Base-by-base conservation (phyloP, 129 eudicot genomes). In the Artemisia tridentata region DNA sequence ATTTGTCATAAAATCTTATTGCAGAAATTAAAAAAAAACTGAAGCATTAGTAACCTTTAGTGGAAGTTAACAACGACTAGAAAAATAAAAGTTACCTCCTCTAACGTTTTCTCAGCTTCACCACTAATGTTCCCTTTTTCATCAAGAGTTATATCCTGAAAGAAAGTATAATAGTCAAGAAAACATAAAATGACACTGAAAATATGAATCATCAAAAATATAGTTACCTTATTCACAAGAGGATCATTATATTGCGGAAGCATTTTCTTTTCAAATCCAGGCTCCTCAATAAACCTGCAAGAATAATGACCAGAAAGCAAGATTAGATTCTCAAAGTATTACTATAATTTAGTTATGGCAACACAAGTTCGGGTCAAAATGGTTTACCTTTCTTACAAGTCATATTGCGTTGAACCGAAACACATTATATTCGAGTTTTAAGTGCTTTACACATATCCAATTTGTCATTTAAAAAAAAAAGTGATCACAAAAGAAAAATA, bases 211-310 rank as follows among this genome's bases (percentile, higher is more conserved):
- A 5, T 31, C 71, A 72, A 69, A 14, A 34, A 16, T 17, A 59
- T 67, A 60, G 68, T 55, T 14, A 93, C 98, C 97, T 95, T 96
- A 21, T 95, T 96, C 5, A 66, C 83, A 69, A 80, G 75, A 16
- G 96, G 96, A 69, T 95, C 99, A 81, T 95, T 97, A 79, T 95
- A 95, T 51, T 95, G 97, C 38, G 99, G 96, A 67, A 95, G 97
- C 63, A 95, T 88, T 85, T 79, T 90, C 88, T 81, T 95, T 73
- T 87, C 96, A 27, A 69, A 46, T 54, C 86, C 92, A 73, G 68
- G 78, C 63, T 89, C 92, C 18, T 95, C 91, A 73, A 78, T 90
- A 73, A 95, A 95, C 87, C 98, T 93, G 75, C 49, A 57, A 27
- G 19, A 48, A 76, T 25, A 82, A 75, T 18, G 17, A 76, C 57